Evolutionary conservation across 108 stramenopile genomes (phyloP).

Genomic region (Seminavis robusta): DNA sequence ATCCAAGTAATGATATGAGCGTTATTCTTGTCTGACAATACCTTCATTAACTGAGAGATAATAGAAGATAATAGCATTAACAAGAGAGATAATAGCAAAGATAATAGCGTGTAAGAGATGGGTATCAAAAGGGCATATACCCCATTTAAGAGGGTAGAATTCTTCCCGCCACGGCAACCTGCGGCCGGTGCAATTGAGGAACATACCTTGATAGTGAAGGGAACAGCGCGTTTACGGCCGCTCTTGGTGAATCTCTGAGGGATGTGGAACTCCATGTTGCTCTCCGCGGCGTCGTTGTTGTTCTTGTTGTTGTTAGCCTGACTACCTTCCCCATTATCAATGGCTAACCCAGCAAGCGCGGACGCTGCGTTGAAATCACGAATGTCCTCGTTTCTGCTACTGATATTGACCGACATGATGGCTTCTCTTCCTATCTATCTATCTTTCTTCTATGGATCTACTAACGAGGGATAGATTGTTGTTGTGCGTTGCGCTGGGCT

Average conservation of each 20-base stretch:
- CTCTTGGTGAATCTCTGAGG: slow-evolving; percentile 48
- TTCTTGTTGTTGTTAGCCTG: not conserved
- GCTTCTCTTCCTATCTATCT: too few species aligned
- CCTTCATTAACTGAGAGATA: slow-evolving; percentile 42
- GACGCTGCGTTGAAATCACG: not conserved
- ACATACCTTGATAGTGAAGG: slow-evolving; percentile 41
- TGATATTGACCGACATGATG: too few species aligned
- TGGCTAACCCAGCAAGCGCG: slow-evolving; percentile 2
- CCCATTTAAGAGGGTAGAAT: not conserved
- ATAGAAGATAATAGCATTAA: slow-evolving; percentile 1
- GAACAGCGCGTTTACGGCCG: slow-evolving; percentile 34
- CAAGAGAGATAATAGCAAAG: not conserved
- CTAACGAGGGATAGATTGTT: too few species aligned
- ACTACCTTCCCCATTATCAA: not conserved
- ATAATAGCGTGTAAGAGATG: not conserved
- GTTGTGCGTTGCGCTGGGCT: too few species aligned
- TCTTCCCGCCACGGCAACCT: too few species aligned
- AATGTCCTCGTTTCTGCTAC: not conserved
- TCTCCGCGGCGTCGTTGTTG: not conserved
- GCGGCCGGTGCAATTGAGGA: too few species aligned
- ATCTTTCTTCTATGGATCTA: too few species aligned
- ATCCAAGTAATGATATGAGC: slow-evolving; percentile 47
- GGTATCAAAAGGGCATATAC: not conserved
- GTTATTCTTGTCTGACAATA: slow-evolving; percentile 29
- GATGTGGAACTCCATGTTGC: slow-evolving; percentile 21